Percentiles rank a stretch among this genome's conserved stretches.
These are phyloP conservation scores for Amaranthus cruentus DNA, from an alignment of 148 eudicot species.

Conservation along the genomic window DNA sequence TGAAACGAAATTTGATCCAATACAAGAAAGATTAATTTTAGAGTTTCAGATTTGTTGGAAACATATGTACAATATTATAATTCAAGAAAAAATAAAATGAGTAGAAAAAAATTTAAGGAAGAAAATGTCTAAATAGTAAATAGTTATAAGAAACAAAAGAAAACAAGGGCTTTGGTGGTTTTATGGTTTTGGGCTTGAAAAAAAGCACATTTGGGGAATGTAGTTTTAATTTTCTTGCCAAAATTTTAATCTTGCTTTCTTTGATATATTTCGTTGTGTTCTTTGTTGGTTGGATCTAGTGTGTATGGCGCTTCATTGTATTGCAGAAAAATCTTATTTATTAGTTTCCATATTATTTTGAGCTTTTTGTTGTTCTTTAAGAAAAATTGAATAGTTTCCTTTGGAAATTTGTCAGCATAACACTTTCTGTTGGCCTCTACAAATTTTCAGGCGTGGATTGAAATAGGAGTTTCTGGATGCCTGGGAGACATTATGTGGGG, in stretches of 20 bases:
- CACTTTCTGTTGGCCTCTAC: conserved; percentile 5
- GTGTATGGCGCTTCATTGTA: neutral
- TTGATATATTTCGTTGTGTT: neutral
- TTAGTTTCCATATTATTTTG: neutral
- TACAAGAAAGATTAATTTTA: too few species aligned
- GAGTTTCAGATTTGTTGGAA: too few species aligned
- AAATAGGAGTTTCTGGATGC: conserved; percentile 57
- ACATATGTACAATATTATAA: too few species aligned
- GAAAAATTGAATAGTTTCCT: neutral
- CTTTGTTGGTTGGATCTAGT: neutral
- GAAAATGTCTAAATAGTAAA: too few species aligned
- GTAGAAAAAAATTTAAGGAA: too few species aligned
- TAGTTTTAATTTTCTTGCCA: too few species aligned
- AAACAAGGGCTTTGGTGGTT: too few species aligned
- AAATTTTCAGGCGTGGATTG: conserved; percentile 88
- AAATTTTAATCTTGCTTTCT: neutral
- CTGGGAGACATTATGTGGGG: conserved; percentile 51
- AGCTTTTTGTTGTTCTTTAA: neutral
- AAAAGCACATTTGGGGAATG: too few species aligned
- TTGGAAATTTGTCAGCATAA: neutral
- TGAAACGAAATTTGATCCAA: too few species aligned
- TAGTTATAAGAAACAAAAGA: too few species aligned
- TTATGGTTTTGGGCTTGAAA: too few species aligned
- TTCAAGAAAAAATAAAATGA: too few species aligned
- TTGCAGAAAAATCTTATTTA: neutral